Conservation (phyloP, 2,329 filamentous ascomycete species). For the Monosporascus cannonballus region DNA sequence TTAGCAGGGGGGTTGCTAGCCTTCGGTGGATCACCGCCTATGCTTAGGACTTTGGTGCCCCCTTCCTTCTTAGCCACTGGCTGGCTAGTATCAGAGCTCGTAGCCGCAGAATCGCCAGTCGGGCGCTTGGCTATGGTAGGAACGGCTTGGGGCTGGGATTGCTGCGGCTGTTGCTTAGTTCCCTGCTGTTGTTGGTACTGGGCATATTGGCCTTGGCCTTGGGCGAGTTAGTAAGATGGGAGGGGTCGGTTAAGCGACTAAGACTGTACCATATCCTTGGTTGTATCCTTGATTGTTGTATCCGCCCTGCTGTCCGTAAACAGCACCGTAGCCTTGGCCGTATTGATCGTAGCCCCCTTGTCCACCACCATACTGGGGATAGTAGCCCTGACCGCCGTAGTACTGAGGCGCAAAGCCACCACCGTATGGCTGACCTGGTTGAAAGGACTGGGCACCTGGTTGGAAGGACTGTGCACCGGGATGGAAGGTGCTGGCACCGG, state of each 20-base stretch:
- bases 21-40: constrained; percentile 47
- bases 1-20: constrained; percentile 48
- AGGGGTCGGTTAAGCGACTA: constrained; percentile 6
- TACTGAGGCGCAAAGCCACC: constrained; percentile 52
- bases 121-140: constrained; percentile 60
- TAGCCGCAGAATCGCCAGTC: constrained; percentile 35
- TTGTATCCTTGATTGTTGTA: constrained; percentile 29
- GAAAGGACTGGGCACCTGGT: constrained; percentile 64
- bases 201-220: constrained; percentile 46
- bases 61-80: constrained; percentile 48
- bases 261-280: constrained; percentile 32
- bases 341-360: constrained; percentile 41
- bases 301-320: constrained; percentile 38
- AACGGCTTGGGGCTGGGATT: constrained; percentile 28
- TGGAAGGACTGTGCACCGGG: constrained; percentile 66
- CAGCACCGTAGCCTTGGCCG: constrained; percentile 47
- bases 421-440: constrained; percentile 64
- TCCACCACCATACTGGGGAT: constrained; percentile 48
- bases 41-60: constrained; percentile 58
- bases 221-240: constrained; percentile 3
- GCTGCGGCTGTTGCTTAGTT: constrained; percentile 43
- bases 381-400: constrained; percentile 42
- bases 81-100: constrained; percentile 38
- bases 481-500: constrained; percentile 51
- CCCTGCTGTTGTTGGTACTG: constrained; percentile 44